Base-by-base conservation (phyloP, 208 protist genomes). In the Wallacemonas sp. region DNA sequence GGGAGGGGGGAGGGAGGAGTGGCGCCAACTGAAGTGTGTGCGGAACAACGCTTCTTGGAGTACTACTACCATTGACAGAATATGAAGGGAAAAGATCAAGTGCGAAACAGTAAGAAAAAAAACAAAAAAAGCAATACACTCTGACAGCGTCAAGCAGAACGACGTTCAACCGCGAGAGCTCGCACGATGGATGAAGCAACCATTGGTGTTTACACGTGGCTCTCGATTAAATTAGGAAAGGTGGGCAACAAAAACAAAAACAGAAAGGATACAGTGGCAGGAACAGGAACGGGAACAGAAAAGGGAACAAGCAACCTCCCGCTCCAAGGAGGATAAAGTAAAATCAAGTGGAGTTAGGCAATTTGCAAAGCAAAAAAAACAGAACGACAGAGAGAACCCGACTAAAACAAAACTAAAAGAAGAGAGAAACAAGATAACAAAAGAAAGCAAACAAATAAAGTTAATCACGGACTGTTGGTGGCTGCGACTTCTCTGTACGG, bases 41-140 rank as follows among this genome's bases (percentile, higher is more conserved):
- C n/a, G n/a, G n/a, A n/a, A n/a, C n/a, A n/a, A n/a, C n/a, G n/a
- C n/a, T n/a, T n/a, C n/a, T n/a, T n/a, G n/a, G n/a, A n/a, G n/a
- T n/a, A n/a, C n/a, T n/a, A n/a, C n/a, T n/a, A n/a, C n/a, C n/a
- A 58, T 39, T 9, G 21, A 43, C 46, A 52, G 43, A 26, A 64
- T 5, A 64, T 49, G 38, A 26, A 61, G 23, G 38, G n/a, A 74
- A 68, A 43, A 63, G 49, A 63, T 39, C 19, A 41, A 29, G 19
- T 19, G 24, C 14, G 56, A 23, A 23, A 68, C 21, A 29, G 32
- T 47, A 66, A 56, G 26, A 46, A 36, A 56, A 65, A 41, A 39
- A 58, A 44, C 12, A 55, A 70, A 39, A 46, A 70, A 61, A 24
- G n/a, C n/a, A n/a, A n/a, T n/a, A n/a, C n/a, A n/a, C n/a, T n/a